Percentiles rank a stretch among this genome's conserved stretches.
phyloP scores from a whole-genome alignment of 805 yeast species.

The Starmerella roubikii region DNA sequence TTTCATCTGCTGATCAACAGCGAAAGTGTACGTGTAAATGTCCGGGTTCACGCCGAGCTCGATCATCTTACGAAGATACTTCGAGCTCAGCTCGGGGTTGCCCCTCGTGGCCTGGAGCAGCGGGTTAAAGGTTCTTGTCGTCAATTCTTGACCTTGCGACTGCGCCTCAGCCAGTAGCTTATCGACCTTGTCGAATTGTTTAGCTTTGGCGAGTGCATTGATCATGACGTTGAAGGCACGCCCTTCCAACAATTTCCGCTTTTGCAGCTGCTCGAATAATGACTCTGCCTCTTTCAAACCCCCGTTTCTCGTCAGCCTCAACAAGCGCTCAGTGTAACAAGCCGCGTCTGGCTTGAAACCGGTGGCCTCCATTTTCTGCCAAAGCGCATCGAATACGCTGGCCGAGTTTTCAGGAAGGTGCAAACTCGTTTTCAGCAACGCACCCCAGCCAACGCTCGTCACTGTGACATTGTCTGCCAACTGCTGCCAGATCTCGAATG shows the following conservation, averaged over 20 bases:
- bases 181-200: conserved; percentile 35
- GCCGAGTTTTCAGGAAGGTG: conserved; percentile 22
- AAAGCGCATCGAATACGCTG: conserved; percentile 22
- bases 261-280: conserved; percentile 24
- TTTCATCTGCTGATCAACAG: conserved; percentile 43
- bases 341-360: conserved; percentile 32
- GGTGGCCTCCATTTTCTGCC: conserved; percentile 30
- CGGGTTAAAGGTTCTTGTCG: conserved; percentile 39
- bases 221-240: conserved; percentile 31
- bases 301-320: conserved; percentile 34
- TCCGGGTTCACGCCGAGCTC: conserved; percentile 37
- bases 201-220: conserved; percentile 32
- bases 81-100: conserved; percentile 29
- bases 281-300: conserved; percentile 33
- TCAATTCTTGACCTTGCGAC: conserved; percentile 31
- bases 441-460: conserved; percentile 44
- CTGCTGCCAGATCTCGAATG: conserved; percentile 36
- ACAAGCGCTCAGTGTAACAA: conserved; percentile 36
- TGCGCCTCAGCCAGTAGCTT: conserved; percentile 24
- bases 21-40: conserved; percentile 47
- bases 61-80: conserved; percentile 36
- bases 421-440: conserved; percentile 38
- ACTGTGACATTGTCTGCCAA: conserved; percentile 28
- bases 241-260: conserved; percentile 20
- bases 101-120: conserved; percentile 34